Base-by-base conservation (phyloP, 805 yeast species). In the Saturnispora silvae region DNA sequence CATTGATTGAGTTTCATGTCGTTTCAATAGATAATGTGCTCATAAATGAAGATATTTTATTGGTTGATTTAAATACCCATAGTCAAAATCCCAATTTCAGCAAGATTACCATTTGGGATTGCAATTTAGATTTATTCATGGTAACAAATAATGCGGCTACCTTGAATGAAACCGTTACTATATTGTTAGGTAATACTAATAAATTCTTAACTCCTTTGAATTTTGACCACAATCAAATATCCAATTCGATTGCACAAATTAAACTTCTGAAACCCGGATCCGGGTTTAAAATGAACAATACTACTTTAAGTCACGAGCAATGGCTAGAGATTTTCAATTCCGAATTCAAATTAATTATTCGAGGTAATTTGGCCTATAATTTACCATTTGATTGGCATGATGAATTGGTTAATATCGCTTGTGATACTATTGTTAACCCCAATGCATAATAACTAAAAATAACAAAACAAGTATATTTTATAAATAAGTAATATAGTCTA, bases 121-220 rank as follows among this genome's bases (percentile, higher is more conserved):
- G 52, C 48, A 55, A 57, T 40, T 27, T 60, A 16, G 63, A 60
- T 42, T 51, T 59, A 1, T 56, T 60, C 28, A 27, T 59, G 7
- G 37, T 51, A 3, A 57, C 60, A 1, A 50, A 53, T 24, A 35
- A 34, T 22, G 32, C 51, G 28, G 23, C 5, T 8, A 19, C 17
- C 9, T 20, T 26, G 6, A 15, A 29, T 13, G 14, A 29, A n/a
- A 35, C 19, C 8, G 32, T 53, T 2, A 56, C 61, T 1, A 50
- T 60, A 4, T 37, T 59, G n/a, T 37, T 60, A 20, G 63, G 64
- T 3, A 59, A 54, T 40, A 40, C 55, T 0, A 33, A 46, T 3
- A 39, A 38, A 30, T 54, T 59, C 33, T 44, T 51, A 11, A 56
- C 61, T 0, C 64, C 64, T 1, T 35, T 60, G 30, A 45, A 33